Evolutionary conservation across 1,139 yeast genomes (phyloP), one percentile per base, ranked within the genome.

Genomic region (Candida labiduridarum): DNA sequence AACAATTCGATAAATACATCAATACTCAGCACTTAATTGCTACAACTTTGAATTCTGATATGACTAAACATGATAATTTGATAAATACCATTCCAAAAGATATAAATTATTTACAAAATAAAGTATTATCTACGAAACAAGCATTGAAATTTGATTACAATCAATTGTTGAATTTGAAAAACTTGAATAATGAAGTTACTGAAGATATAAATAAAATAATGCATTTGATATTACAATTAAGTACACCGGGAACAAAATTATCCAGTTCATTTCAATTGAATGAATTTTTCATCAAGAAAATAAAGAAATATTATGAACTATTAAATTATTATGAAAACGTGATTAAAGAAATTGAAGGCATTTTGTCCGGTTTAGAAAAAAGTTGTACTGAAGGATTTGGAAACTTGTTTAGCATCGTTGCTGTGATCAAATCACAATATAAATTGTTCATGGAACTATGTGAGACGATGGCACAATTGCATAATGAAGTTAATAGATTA

Each of bases 391-490:
- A 79, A 55, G 79, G 80, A 8, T 71, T 75, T 51, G 82, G 81
- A 44, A 82, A 83, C 16, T 72, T 86, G 50, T 79, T 79, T 52
- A 76, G 74, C 56, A 76, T 88, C 19, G 78, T 86, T 29, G 77
- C 78, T 44, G 87, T 96, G 0, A 78, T 94, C 31, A 84, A 85
- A 58, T 90, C 87, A 58, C 97, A 92, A 69, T 90, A 90, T 66
- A 76, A 79, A 50, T 75, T 92, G 56, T 92, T 92, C 68, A 89
- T 94, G 92, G 96, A 91, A 60, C 77, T 91, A 47, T 92, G 97
- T 52, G 96, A 91, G 67, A 80, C 85, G 34, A 85, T 92, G 62
- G 98, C 98, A 1, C 96, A 88, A 61, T 71, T 90, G 48, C 98
- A 94, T 68, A 91, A 87, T 59, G 84, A 83, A 53, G 58, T 68